phyloP scores from a whole-genome alignment of 352 stramenopile species.

The Albugo laibachii region DNA sequence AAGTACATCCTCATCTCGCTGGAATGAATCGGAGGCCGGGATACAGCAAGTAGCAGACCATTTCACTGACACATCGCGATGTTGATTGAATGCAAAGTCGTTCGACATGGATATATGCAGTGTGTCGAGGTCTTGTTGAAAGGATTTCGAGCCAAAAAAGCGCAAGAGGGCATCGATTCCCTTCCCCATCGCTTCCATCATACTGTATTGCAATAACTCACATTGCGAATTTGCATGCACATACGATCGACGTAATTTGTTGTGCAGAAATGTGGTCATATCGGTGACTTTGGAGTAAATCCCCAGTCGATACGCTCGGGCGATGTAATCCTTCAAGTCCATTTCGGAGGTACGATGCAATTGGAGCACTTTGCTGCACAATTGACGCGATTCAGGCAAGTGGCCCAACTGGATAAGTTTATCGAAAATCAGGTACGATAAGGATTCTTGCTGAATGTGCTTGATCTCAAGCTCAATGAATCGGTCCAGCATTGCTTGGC shows the following conservation, averaged over 20 bases:
- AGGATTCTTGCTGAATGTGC: slow-evolving; percentile 69
- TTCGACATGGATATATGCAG: slow-evolving; percentile 23
- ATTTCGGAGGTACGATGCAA: slow-evolving; percentile 31
- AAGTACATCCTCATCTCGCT: slow-evolving; percentile 15
- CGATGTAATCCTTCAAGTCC: slow-evolving; percentile 68
- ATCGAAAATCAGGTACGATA: slow-evolving; percentile 69
- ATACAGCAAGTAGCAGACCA: slow-evolving; percentile 27
- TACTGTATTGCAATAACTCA: slow-evolving; percentile 30
- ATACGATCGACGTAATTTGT: slow-evolving; percentile 57
- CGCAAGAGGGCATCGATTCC: slow-evolving; percentile 26
- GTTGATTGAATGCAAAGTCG: slow-evolving; percentile 49
- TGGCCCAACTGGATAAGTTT: slow-evolving; percentile 47
- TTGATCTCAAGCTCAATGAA: slow-evolving; percentile 70
- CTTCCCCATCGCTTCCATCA: slow-evolving; percentile 24
- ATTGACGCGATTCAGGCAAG: slow-evolving; percentile 24
- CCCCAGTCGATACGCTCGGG: slow-evolving; percentile 51
- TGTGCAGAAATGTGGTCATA: slow-evolving; percentile 57
- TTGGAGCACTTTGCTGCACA: slow-evolving; percentile 23
- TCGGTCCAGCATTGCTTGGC: slow-evolving; percentile 32
- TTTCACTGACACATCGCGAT: slow-evolving; percentile 54
- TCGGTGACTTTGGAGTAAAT: slow-evolving; percentile 72
- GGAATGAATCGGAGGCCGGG: slow-evolving; percentile 18
- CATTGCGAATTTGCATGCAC: slow-evolving; percentile 40
- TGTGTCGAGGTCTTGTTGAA: slow-evolving; percentile 15
- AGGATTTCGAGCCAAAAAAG: slow-evolving; percentile 17